phyloP scores from a whole-genome alignment of 1,284 basidiomycete species.

The Agroathelia rolfsii region DNA sequence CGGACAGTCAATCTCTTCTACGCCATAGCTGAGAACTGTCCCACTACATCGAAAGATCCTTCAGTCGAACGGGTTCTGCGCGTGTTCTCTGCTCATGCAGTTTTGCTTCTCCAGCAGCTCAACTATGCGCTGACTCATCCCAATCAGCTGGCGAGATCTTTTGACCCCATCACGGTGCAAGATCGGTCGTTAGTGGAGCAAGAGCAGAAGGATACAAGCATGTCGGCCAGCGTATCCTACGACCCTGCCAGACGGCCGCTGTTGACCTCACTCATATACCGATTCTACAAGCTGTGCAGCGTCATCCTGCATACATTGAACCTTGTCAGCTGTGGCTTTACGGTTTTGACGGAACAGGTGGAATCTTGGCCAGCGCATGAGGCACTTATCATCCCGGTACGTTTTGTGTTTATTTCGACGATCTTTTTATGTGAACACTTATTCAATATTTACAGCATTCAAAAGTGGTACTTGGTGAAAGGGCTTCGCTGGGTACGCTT shows the following conservation, averaged over 20 bases:
- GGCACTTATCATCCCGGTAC: constrained; percentile 64
- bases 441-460: constrained; percentile 44
- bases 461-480: constrained; percentile 70
- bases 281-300: constrained; percentile 58
- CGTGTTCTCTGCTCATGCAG: constrained; percentile 54
- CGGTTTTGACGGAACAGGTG: constrained; percentile 52
- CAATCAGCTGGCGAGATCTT: constrained; percentile 70
- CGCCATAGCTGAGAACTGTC: constrained; percentile 50
- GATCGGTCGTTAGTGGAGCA: constrained; percentile 63
- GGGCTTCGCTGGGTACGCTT: constrained; percentile 69
- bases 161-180: constrained; percentile 75
- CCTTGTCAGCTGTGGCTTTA: constrained; percentile 60
- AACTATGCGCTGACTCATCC: constrained; percentile 89
- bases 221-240: constrained; percentile 38
- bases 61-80: constrained; percentile 52
- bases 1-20: constrained; percentile 70
- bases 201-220: constrained; percentile 26
- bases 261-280: constrained; percentile 57
- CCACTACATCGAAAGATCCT: constrained; percentile 31
- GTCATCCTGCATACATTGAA: constrained; percentile 64
- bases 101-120: constrained; percentile 76
- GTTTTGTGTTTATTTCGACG: constrained; percentile 25
- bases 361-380: constrained; percentile 64
- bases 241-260: constrained; percentile 62
- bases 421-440: constrained; percentile 8